Base-by-base conservation (phyloP, 495 filamentous ascomycete genomes). In the Penicillium waksmanii region DNA sequence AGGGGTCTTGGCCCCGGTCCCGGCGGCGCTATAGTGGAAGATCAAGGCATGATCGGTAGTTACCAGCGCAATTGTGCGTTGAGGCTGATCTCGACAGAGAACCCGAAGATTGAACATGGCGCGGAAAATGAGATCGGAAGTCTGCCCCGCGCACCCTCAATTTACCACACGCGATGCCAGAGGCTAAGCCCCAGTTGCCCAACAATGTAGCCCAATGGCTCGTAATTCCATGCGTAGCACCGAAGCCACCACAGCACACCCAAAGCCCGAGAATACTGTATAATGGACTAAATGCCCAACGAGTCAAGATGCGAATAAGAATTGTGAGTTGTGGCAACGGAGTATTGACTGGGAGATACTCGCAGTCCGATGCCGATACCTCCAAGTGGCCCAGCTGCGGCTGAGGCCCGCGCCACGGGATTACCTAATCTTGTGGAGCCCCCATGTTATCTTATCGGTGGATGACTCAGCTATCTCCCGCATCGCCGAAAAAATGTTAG, bases 21-120 rank as follows among this genome's bases (percentile, higher is more conserved):
- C 85, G 8, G 84, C 79, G 21, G 82, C 70, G 59, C 80, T 89
- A 77, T 96, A 84, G 31, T 88, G 87, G 62, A 98, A 90, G 53
- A 97, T 86, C 61, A 98, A 81, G 64, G 85, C 89, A 78, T 96
- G 87, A 15, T 90, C 84, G 8, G 83, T 67, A 13, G 93, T 92
- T 21, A 86, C 85, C 56, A 98, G 82, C 18, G 91, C 91, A 72
- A 98, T 90, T 55, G 91, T 87, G 55, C 95, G 88, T 63, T 89
- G 83, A 64, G 93, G 92, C 69, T 90, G 84, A 66, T 97, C 91
- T 57, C 65, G 72, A 54, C 73, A 71, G 44, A 77, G 68, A 17
- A 80, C 67, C 19, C 71, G 74, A 21, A 80, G 66, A 59, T 66
- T 74, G 53, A 75, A 67, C 78, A 80, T 80, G 60, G 56, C 65